A percentile compares a stretch with the other conserved stretches of the same genome.
Evolutionary conservation across 257 asterid species (phyloP).

Genomic region (Capsicum baccatum): DNA sequence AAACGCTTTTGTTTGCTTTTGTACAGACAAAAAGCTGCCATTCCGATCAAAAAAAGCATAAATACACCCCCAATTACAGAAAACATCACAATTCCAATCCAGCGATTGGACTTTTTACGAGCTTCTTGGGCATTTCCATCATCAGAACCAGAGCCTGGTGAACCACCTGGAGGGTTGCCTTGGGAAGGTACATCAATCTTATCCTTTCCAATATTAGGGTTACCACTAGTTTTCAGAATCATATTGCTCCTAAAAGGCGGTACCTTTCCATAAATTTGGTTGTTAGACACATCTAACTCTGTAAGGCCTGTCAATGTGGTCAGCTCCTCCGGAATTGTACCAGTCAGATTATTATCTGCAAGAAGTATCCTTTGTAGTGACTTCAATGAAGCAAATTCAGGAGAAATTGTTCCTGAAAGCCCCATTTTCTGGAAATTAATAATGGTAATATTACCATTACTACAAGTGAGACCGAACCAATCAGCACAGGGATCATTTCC

Average conservation of each 20-base stretch:
- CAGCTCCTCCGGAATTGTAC: slow-evolving; percentile 71
- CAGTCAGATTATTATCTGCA: slow-evolving; percentile 73
- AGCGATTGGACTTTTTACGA: slow-evolving; percentile 44
- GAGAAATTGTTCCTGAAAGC: slow-evolving; percentile 70
- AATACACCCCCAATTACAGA: slow-evolving; percentile 61
- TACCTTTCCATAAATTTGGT: slow-evolving; percentile 68
- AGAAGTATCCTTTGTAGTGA: slow-evolving; percentile 74
- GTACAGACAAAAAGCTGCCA: slow-evolving; percentile 69
- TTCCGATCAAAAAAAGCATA: slow-evolving; percentile 60
- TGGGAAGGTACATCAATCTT: slow-evolving; percentile 39
- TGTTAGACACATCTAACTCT: slow-evolving; percentile 79
- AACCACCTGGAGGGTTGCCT: slow-evolving; percentile 39
- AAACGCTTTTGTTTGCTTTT: slow-evolving; percentile 67
- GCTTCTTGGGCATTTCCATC: slow-evolving; percentile 12
- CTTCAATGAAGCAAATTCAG: slow-evolving; percentile 61
- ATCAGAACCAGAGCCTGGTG: slow-evolving; percentile 36
- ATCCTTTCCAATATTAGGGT: slow-evolving; percentile 78
- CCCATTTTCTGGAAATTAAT: slow-evolving; percentile 89
- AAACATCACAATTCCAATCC: slow-evolving; percentile 56
- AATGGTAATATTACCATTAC: slow-evolving; percentile 67
- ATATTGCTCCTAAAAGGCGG: slow-evolving; percentile 65
- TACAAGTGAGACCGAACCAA: slow-evolving; percentile 89
- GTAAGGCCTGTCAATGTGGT: slow-evolving; percentile 57
- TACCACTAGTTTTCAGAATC: slow-evolving; percentile 62
- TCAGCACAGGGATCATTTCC: slow-evolving; percentile 79